These are phyloP conservation scores for Zalerion maritima DNA, from an alignment of 495 filamentous ascomycete genomes.

Conservation along the genomic window DNA sequence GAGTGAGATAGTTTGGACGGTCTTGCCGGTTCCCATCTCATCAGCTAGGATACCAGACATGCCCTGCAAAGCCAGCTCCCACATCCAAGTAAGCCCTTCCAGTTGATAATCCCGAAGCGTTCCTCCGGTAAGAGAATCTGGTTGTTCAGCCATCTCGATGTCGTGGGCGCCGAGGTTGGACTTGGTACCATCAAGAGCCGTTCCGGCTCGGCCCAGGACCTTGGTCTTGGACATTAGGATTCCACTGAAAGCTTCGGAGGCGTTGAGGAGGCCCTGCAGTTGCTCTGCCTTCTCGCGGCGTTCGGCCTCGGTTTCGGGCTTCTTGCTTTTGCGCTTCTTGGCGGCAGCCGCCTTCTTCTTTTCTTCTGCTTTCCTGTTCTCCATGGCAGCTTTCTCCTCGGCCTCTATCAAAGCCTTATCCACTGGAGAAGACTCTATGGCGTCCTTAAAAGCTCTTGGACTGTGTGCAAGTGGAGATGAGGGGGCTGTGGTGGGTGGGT, in stretches of 20 bases:
- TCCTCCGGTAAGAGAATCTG: slow-evolving; percentile 69
- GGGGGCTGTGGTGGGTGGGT: too few relatives aligned
- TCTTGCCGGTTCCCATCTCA: slow-evolving; percentile 86
- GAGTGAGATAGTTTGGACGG: slow-evolving; percentile 83
- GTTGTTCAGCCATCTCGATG: slow-evolving; percentile 68
- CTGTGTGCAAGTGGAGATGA: too few relatives aligned
- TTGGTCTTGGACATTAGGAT: slow-evolving; percentile 41
- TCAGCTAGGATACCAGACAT: slow-evolving; percentile 91
- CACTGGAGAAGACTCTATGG: too few relatives aligned
- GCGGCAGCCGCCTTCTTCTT: slow-evolving; percentile 21
- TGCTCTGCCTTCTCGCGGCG: slow-evolving; percentile 35
- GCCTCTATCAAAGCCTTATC: slow-evolving; percentile 35
- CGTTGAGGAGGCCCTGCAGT: slow-evolving; percentile 32
- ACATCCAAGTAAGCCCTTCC: slow-evolving; percentile 90
- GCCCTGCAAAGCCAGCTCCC: slow-evolving; percentile 65
- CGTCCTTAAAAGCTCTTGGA: too few relatives aligned
- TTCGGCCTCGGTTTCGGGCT: slow-evolving; percentile 35
- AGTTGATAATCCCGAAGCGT: slow-evolving; percentile 90
- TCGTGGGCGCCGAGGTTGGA: slow-evolving; percentile 62
- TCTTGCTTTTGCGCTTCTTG: slow-evolving; percentile 32
- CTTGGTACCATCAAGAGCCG: slow-evolving; percentile 31
- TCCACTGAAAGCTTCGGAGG: slow-evolving; percentile 33
- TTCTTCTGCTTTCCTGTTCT: slow-evolving; percentile 33
- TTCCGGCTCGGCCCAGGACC: slow-evolving; percentile 38
- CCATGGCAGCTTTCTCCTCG: slow-evolving; percentile 32